Evolutionary conservation across 2,329 filamentous ascomycete genomes (phyloP), one percentile per base, ranked within the genome.

Genomic region (Colletotrichum sp.): DNA sequence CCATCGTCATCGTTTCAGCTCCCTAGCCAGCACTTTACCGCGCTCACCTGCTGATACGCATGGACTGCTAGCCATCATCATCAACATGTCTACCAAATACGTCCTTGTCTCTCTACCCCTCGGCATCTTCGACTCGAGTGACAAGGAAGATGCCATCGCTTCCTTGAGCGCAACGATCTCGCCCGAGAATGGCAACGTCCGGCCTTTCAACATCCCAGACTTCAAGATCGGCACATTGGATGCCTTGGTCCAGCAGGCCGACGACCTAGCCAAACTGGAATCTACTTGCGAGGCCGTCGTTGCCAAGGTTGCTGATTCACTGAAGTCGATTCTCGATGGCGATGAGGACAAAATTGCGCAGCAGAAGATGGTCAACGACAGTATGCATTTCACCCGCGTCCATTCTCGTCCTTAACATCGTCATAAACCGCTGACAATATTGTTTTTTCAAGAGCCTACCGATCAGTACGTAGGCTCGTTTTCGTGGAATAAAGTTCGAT

Each of bases 151-250:
- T 85, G 95, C 96, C 79, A 89, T 98, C 79, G 91, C 92, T 64
- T 91, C 95, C 62, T 87, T 99, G 77, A 92, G 93, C 80, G 88
- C 93, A 72, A 95, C 93, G 57, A 90, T 98, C 71, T 89, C 92
- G 66, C 87, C 91, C 73, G 95, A 98, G 81, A 93, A 95, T 84
- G 95, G 94, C 83, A 92, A 91, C 69, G 94, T 95, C 62, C 88
- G 92, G 68, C 92, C 93, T 4, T 98, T 99, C 83, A 88, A 91
- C 72, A 94, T 99, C 78, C 97, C 97, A 24, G 94, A 96, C 79
- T 98, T 99, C 91, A 99, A 99, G 89, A 98, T 99, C 84, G 97
- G 97, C 75, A 98, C 97, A 0, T 90, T 99, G 49, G 97, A 99
- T 87, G 95, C 95, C 52, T 90, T 99, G 74, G 96, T 99, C 60